phyloP scores from a whole-genome alignment of 1,284 basidiomycete species.

The Ustilago esculenta region DNA sequence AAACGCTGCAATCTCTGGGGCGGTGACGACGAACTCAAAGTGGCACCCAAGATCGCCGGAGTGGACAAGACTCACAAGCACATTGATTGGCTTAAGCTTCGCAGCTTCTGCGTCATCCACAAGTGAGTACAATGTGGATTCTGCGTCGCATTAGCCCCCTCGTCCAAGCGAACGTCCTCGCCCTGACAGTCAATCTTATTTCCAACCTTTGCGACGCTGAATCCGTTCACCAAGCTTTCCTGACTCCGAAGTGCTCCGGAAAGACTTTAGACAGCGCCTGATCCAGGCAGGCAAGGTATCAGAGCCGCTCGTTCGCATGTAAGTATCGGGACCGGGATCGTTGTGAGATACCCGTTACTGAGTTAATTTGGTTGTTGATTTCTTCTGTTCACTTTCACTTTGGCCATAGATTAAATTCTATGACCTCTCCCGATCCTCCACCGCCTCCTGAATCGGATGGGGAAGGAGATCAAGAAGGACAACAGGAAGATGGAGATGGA shows the following conservation, averaged over 20 bases:
- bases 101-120: slow-evolving; percentile 78
- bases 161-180: background rate
- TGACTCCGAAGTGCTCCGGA: slow-evolving; percentile 77
- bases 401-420: slow-evolving; percentile 25
- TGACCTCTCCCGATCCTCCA: slow-evolving; percentile 42
- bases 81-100: slow-evolving; percentile 84
- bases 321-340: too few species aligned
- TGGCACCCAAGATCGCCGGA: slow-evolving; percentile 70
- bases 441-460: slow-evolving; percentile 25
- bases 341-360: too few species aligned
- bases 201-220: background rate
- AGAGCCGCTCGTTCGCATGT: slow-evolving; percentile 85
- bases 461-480: slow-evolving; percentile 3
- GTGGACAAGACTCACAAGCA: slow-evolving; percentile 85
- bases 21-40: slow-evolving; percentile 75
- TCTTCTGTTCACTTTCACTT: too few species aligned
- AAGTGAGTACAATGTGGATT: too few species aligned
- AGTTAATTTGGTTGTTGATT: too few species aligned
- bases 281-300: slow-evolving; percentile 73
- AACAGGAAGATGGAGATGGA: background rate
- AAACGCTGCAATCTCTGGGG: slow-evolving; percentile 70
- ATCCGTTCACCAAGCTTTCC: slow-evolving; percentile 72
- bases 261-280: slow-evolving; percentile 76
- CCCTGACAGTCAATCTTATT: slow-evolving; percentile 1
- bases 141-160: too few species aligned